A percentile compares a stretch with the other conserved stretches of the same genome.
Evolutionary conservation across 2,329 filamentous ascomycete genomes (phyloP).

Genomic region (Pyrenophora tritici-repentis): DNA sequence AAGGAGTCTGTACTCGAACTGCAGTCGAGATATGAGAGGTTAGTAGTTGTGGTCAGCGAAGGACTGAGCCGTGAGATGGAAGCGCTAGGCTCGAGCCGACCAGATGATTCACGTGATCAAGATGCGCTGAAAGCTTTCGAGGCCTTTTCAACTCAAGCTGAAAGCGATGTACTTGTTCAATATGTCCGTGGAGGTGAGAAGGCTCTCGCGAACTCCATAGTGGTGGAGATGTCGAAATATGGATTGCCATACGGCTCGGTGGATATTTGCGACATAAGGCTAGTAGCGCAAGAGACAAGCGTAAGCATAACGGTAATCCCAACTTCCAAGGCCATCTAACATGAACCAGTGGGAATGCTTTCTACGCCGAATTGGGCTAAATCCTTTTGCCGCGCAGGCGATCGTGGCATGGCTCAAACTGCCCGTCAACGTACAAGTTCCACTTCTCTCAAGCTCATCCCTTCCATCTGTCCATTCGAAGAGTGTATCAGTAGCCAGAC

Average conservation of each 20-base stretch:
- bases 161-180: conserved; percentile 43
- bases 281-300: conserved; percentile 63
- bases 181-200: conserved; percentile 52
- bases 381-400: conserved; percentile 72
- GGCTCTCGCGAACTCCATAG: conserved; percentile 43
- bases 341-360: conserved; percentile 65
- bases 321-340: background rate
- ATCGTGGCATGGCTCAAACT: conserved; percentile 55
- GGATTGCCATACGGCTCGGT: conserved; percentile 32
- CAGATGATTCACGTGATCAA: conserved; percentile 50
- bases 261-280: conserved; percentile 38
- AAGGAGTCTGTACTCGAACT: conserved; percentile 61
- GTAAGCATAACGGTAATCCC: conserved; percentile 22
- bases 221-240: conserved; percentile 42
- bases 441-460: conserved; percentile 9
- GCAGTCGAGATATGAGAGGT: conserved; percentile 65
- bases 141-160: conserved; percentile 53
- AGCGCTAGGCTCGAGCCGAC: conserved; percentile 21
- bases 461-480: background rate
- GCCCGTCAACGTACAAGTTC: conserved; percentile 15
- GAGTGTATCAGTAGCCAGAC: conserved; percentile 42
- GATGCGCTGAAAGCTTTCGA: conserved; percentile 57
- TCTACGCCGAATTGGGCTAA: conserved; percentile 68
- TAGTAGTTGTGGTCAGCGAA: conserved; percentile 70
- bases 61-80: conserved; percentile 37